Evolutionary conservation across 2,329 filamentous ascomycete genomes (phyloP).

Genomic region (Colletotrichum shisoi): DNA sequence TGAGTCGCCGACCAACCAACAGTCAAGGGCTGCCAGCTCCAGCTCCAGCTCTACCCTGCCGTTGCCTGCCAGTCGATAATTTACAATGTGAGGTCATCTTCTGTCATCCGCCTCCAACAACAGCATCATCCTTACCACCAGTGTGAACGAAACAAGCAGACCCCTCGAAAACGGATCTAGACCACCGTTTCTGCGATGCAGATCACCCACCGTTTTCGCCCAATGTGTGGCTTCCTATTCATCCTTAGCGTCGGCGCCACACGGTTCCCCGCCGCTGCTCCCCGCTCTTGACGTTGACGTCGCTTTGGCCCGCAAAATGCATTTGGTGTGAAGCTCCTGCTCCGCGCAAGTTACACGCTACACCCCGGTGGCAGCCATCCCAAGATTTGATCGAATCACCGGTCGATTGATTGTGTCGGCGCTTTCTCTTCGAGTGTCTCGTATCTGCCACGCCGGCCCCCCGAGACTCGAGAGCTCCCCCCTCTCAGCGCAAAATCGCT

Average conservation of each 20-base stretch:
- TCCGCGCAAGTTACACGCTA: background rate
- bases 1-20: background rate
- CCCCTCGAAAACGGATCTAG: constrained; percentile 23
- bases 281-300: constrained; percentile 29
- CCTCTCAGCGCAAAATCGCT: constrained; percentile 5
- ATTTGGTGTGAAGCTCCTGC: background rate
- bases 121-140: constrained; percentile 12
- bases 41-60: constrained; percentile 3
- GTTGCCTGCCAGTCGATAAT: constrained; percentile 11
- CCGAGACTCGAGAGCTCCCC: background rate
- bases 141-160: constrained; percentile 13
- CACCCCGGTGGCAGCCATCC: constrained; percentile 13
- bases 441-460: constrained; percentile 24
- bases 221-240: constrained; percentile 24
- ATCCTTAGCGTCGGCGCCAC: constrained; percentile 30
- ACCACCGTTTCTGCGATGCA: constrained; percentile 24
- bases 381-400: constrained; percentile 4
- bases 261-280: constrained; percentile 22
- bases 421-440: constrained; percentile 30
- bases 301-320: constrained; percentile 14
- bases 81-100: background rate
- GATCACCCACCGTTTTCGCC: constrained; percentile 33
- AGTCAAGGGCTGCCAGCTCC: no score
- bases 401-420: constrained; percentile 7
- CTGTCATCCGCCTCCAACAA: constrained; percentile 13